A percentile compares a stretch with the other conserved stretches of the same genome.
These are phyloP conservation scores for Candida broadrunensis DNA, from an alignment of 805 yeast genomes.

Conservation along the genomic window DNA sequence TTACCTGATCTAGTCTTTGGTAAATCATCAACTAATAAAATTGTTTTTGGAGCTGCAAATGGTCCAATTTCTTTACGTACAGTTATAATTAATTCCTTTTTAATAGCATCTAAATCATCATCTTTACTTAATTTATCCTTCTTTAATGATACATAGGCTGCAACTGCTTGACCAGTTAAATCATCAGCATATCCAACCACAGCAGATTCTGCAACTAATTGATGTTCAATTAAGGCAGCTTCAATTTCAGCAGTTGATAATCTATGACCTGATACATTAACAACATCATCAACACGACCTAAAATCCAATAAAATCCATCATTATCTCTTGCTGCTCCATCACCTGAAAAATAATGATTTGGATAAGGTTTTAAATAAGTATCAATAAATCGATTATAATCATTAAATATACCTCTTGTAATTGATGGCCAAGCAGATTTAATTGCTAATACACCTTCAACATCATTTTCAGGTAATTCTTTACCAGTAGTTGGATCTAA, in stretches of 20 bases:
- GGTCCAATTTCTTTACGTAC: conserved; percentile 92
- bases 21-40: conserved; percentile 80
- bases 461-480: conserved; percentile 82
- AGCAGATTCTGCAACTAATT: conserved; percentile 88
- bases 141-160: conserved; percentile 89
- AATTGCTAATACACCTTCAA: conserved; percentile 94
- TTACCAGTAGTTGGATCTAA: conserved; percentile 92
- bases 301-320: conserved; percentile 98
- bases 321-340: conserved; percentile 95
- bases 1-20: conserved; percentile 99
- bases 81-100: conserved; percentile 76
- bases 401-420: conserved; percentile 92
- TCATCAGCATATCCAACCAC: conserved; percentile 95
- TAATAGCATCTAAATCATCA: conserved; percentile 54
- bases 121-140: conserved; percentile 35
- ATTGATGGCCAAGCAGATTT: conserved; percentile 97
- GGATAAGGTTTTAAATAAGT: conserved; percentile 93
- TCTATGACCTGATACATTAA: conserved; percentile 96
- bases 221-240: conserved; percentile 79
- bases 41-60: conserved; percentile 92
- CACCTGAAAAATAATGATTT: conserved; percentile 94
- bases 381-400: conserved; percentile 81
- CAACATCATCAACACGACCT: conserved; percentile 98
- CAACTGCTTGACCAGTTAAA: conserved; percentile 95
- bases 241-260: conserved; percentile 98